These are phyloP conservation scores for Serendipita sp. DNA, from an alignment of 768 basidiomycete species.

Conservation along the genomic window DNA sequence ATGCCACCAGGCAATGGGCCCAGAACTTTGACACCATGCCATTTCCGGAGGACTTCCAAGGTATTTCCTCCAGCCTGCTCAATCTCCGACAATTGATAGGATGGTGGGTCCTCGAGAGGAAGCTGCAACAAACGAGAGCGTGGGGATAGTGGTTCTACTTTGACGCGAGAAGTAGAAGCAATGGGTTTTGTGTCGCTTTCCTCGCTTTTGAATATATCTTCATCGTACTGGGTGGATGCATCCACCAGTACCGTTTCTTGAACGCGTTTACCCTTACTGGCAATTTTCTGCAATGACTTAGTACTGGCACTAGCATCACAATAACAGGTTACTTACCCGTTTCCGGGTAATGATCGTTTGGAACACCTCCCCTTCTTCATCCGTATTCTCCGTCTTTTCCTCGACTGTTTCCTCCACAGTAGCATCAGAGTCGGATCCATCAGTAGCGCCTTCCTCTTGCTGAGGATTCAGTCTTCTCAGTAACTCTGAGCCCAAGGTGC, in stretches of 20 bases:
- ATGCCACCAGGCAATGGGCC: constrained; percentile 34
- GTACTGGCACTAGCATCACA: constrained; percentile 7
- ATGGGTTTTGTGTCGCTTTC: constrained; percentile 47
- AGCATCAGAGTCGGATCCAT: constrained; percentile 20
- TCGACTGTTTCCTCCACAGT: constrained; percentile 26
- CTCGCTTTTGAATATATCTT: constrained; percentile 37
- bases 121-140: constrained; percentile 15
- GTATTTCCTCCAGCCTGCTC: constrained; percentile 30
- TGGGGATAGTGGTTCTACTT: constrained; percentile 21
- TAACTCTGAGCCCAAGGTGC: constrained; percentile 13
- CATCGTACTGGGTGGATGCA: constrained; percentile 15
- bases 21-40: constrained; percentile 43
- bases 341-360: constrained; percentile 81
- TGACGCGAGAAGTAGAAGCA: constrained; percentile 36
- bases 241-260: constrained; percentile 19
- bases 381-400: constrained; percentile 29
- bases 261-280: constrained; percentile 35
- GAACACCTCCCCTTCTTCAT: constrained; percentile 50
- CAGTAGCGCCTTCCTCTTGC: constrained; percentile 31
- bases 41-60: constrained; percentile 42
- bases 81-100: constrained; percentile 27
- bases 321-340: constrained; percentile 28
- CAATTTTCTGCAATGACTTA: constrained; percentile 37
- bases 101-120: constrained; percentile 32
- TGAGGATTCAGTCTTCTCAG: constrained; percentile 20